These are phyloP conservation scores for Globisporangium irregulare DNA, from an alignment of 352 stramenopile genomes.

Conservation along the genomic window DNA sequence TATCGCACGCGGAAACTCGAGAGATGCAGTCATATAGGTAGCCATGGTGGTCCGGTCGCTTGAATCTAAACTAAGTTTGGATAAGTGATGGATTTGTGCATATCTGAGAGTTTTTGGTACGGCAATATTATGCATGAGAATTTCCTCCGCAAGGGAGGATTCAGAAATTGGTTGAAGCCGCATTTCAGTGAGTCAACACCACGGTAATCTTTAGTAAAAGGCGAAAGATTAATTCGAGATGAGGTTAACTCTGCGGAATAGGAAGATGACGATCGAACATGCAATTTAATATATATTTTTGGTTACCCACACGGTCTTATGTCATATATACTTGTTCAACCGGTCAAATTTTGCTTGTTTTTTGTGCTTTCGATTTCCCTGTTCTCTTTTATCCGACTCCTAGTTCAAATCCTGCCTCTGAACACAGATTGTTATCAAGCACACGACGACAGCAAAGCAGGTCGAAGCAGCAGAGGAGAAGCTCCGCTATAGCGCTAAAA, in stretches of 20 bases:
- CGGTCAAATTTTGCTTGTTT: background rate
- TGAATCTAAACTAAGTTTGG: too few species aligned
- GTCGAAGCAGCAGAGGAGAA: background rate
- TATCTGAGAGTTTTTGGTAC: too few species aligned
- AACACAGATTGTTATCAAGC: background rate
- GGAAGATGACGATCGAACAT: too few species aligned
- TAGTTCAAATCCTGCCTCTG: background rate
- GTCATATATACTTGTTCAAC: background rate
- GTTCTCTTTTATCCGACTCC: background rate
- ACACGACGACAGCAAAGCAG: background rate
- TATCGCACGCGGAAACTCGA: too few species aligned
- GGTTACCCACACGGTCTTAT: background rate
- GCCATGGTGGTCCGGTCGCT: too few species aligned
- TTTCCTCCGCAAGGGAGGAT: slow-evolving; percentile 11
- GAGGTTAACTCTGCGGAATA: slow-evolving; percentile 53
- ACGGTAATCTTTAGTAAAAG: slow-evolving; percentile 95
- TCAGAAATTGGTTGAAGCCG: slow-evolving; percentile 68
- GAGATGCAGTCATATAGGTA: too few species aligned
- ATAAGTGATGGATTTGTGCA: background rate
- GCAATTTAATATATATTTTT: background rate
- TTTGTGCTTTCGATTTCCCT: background rate
- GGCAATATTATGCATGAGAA: background rate
- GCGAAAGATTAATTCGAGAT: slow-evolving; percentile 90
- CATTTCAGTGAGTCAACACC: slow-evolving; percentile 71
- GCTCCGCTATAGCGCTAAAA: background rate